Evolutionary conservation across 1,139 yeast species (phyloP).

Genomic region (Sugiyamaella japonica): DNA sequence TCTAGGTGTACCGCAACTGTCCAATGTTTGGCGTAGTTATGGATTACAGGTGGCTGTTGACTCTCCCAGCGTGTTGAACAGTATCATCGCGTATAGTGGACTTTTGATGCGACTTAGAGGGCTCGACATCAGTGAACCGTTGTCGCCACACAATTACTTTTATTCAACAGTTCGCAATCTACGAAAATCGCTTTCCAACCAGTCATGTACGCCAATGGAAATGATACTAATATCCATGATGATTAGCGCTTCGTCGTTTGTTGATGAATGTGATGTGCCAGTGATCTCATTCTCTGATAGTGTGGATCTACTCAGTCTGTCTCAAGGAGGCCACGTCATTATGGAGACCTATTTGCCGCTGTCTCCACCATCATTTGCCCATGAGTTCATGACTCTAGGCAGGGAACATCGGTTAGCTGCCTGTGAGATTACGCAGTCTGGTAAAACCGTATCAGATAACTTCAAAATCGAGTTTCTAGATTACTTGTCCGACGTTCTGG

Average conservation of each 20-base stretch:
- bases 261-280: constrained; percentile 11
- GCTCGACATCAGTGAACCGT: not conserved
- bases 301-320: constrained; percentile 14
- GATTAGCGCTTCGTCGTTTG: constrained; percentile 4
- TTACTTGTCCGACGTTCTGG: constrained; percentile 7
- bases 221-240: constrained; percentile 15
- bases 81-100: constrained; percentile 14
- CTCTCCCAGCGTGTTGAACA: constrained; percentile 4
- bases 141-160: not conserved
- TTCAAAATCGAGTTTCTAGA: constrained; percentile 13
- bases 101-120: constrained; percentile 14
- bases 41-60: constrained; percentile 14
- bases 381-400: not conserved
- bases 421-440: not conserved
- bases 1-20: constrained; percentile 9
- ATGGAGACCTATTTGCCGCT: constrained; percentile 7
- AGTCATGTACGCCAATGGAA: constrained; percentile 11
- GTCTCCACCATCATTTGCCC: constrained; percentile 3
- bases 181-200: constrained; percentile 6
- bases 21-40: constrained; percentile 1
- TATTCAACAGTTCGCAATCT: constrained; percentile 8
- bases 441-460: not conserved
- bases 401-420: constrained; percentile 1
- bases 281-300: constrained; percentile 15
- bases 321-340: constrained; percentile 8